Base-by-base conservation (phyloP, 306 rosid species). In the Fagus crenata region DNA sequence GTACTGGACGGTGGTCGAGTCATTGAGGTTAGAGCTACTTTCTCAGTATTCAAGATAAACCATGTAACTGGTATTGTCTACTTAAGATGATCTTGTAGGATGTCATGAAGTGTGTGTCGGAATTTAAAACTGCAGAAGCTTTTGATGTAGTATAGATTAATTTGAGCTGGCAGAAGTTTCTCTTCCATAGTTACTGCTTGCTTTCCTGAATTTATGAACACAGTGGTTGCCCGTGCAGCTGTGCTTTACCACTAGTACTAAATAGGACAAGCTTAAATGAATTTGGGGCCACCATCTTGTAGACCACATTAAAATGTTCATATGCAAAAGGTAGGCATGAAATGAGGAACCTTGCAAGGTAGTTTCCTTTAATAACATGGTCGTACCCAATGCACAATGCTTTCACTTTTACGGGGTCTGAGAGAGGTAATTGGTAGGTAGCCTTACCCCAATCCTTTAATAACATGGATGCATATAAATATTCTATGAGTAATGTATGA, bases 1-100 rank as follows among this genome's bases (percentile, higher is more conserved):
- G 87, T 86, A n/a, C 78, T 86, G 87, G 83, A 86, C 33, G 35
- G 74, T 4, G 89, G 89, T 39, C 83, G 79, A 68, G 76, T 85
- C 5, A 56, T 67, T 59, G 85, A 86, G 89, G 89, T 86, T 58
- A 81, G 84, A 7, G 6, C 18, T 67, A 39, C 11, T 13, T 2
- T 40, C 31, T 37, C 43, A 53, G 49, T 17, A 7, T 40, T 41
- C 33, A 68, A 77, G 32, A 33, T 67, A 58, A 46, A 65, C 71
- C 7, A 6, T 17, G 49, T 39, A 3, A 39, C 37, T 65, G 49
- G 11, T 28, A 39, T 65, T 65, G 12, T 17, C 14, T 37, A 65
- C 43, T 4, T 28, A 7, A 37, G 32, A 32, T 11, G 40, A 65
- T 65, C 33, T 37, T 39, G 49, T 17, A 65, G 32, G 13, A 65